Base-by-base conservation (phyloP, 108 stramenopile species). In the Nitzschia sp. region DNA sequence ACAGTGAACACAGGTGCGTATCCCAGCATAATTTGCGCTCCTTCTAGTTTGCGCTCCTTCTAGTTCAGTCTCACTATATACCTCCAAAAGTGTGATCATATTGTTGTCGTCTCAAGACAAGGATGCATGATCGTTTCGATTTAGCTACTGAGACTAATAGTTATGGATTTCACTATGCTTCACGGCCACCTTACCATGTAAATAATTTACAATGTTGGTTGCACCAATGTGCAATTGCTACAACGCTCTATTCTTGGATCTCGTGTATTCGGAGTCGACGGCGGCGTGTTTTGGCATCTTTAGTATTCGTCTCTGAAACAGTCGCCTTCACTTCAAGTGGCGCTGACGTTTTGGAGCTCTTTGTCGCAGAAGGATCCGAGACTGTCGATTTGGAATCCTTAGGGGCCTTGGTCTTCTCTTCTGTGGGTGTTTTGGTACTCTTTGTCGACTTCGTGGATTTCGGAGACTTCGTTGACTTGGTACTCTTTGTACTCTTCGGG, bases 1-100 rank as follows among this genome's bases (percentile, higher is more conserved):
- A 70, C 2, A 77, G 73, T 48, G 41, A 63, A 8, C 77, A 76
- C 68, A 48, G 71, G 22, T 53, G 38, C 51, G 29, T 34, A 34
- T n/a, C n/a, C n/a, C n/a, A n/a, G n/a, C n/a, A n/a, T n/a, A n/a
- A n/a, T n/a, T n/a, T n/a, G n/a, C n/a, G n/a, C n/a, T n/a, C n/a
- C n/a, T n/a, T n/a, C n/a, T n/a, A n/a, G n/a, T n/a, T n/a, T n/a
- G n/a, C n/a, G n/a, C n/a, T n/a, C n/a, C n/a, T n/a, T n/a, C n/a
- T n/a, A n/a, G n/a, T 3, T 3, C 29, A 1, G 29, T 34, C 29
- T 34, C 29, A 34, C 5, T 5, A 1, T 34, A 1, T 3, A 3
- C 29, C 29, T 34, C 29, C 29, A 34, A 34, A 34, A 34, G 29
- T 34, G 29, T 34, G 29, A 5, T 34, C 29, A 3, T 34, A 5